A percentile compares a stretch with the other conserved stretches of the same genome.
These are phyloP conservation scores for Cystobasidium ongulense DNA, from an alignment of 768 basidiomycete genomes.

Conservation along the genomic window DNA sequence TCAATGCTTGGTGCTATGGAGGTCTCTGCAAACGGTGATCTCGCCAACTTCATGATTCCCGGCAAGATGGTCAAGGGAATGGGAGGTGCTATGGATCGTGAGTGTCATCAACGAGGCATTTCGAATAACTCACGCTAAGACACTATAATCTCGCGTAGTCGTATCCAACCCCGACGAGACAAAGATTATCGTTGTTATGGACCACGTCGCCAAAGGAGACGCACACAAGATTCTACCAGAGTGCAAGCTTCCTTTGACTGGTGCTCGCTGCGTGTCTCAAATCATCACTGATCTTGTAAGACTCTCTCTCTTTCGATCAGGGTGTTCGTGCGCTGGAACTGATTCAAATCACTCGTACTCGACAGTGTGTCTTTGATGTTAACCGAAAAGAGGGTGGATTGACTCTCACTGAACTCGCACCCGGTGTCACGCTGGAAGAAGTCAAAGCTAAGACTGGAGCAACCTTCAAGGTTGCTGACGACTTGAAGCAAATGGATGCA, in stretches of 20 bases:
- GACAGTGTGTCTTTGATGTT: slow-evolving; percentile 64
- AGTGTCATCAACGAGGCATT: not conserved
- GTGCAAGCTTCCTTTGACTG: slow-evolving; percentile 78
- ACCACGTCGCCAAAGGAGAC: slow-evolving; percentile 83
- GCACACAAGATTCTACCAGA: slow-evolving; percentile 71
- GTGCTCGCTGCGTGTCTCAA: slow-evolving; percentile 74
- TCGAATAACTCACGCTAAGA: not conserved
- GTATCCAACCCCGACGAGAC: slow-evolving; percentile 87
- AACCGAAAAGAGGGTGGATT: slow-evolving; percentile 66
- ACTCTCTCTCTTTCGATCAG: not conserved
- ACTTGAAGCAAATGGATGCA: slow-evolving; percentile 37
- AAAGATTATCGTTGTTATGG: slow-evolving; percentile 72
- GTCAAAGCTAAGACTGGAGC: slow-evolving; percentile 79
- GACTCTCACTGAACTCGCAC: slow-evolving; percentile 70
- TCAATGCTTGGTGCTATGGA: slow-evolving; percentile 93
- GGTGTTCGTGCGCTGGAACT: not conserved
- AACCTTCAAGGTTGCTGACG: slow-evolving; percentile 53
- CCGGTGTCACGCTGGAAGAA: slow-evolving; percentile 73
- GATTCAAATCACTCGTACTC: not conserved
- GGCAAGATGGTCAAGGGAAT: slow-evolving; percentile 71
- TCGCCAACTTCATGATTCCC: slow-evolving; percentile 98
- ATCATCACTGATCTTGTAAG: slow-evolving; percentile 81
- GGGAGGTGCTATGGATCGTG: slow-evolving; percentile 83
- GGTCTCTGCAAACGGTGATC: slow-evolving; percentile 78
- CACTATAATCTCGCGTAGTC: not conserved